A percentile compares a stretch with the other conserved stretches of the same genome.
Conservation (phyloP, 176 grass and related monocot genomes). For the Eleusine coracana region DNA sequence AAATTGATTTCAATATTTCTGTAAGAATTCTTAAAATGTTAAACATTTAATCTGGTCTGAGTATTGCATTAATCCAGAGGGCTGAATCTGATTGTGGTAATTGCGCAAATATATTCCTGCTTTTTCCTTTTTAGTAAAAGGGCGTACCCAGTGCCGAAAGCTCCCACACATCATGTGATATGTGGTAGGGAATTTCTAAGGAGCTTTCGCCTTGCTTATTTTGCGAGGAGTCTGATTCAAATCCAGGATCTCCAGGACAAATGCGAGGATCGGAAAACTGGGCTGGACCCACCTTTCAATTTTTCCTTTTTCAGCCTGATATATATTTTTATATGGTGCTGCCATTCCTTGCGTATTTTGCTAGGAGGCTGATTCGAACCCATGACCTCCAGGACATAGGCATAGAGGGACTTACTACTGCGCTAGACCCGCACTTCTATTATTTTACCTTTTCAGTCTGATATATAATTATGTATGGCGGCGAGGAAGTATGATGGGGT, state of each 20-base stretch:
- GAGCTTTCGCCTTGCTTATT: neutral
- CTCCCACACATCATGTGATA: neutral
- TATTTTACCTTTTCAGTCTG: neutral
- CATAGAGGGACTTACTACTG: neutral
- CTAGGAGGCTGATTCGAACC: too few species aligned
- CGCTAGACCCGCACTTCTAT: neutral
- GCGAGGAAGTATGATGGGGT: neutral
- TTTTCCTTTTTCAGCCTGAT: neutral
- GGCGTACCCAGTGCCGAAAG: neutral
- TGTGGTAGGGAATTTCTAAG: neutral
- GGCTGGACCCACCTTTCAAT: neutral
- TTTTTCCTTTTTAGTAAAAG: neutral
- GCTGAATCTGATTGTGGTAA: neutral
- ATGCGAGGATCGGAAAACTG: neutral
- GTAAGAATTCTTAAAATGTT: neutral
- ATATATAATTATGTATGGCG: neutral
- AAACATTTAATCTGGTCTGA: neutral
- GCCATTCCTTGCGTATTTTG: neutral
- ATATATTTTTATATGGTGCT: neutral
- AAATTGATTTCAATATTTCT: neutral
- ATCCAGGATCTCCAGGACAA: neutral
- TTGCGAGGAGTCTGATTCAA: neutral
- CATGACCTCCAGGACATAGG: neutral
- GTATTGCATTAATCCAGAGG: constrained; percentile 2
- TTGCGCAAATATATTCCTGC: neutral